phyloP scores from a whole-genome alignment of 2,329 filamentous ascomycete species.

The Penicillium brevicompactum region DNA sequence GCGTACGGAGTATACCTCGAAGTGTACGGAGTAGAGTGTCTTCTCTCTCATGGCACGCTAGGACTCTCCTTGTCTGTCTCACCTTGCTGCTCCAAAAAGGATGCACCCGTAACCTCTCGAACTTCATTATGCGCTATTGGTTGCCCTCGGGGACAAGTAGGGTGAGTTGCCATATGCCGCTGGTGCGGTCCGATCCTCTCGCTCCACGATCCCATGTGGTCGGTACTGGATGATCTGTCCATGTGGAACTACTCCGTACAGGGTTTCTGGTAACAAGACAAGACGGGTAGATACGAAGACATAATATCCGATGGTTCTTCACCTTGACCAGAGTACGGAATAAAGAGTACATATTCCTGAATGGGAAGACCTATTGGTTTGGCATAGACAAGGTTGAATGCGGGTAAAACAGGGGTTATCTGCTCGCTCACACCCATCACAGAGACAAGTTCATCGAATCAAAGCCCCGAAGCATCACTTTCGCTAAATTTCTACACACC shows the following conservation, averaged over 20 bases:
- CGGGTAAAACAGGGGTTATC: slow-evolving; percentile 2
- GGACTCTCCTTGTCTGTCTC: not conserved
- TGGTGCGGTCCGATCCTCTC: slow-evolving; percentile 3
- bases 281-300: not conserved
- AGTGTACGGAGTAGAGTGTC: not conserved
- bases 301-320: not conserved
- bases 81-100: not conserved
- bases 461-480: not conserved
- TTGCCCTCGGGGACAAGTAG: not conserved
- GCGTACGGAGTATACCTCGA: not conserved
- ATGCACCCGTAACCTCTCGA: not conserved
- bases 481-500: not conserved
- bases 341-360: not conserved
- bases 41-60: not conserved
- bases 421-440: not conserved
- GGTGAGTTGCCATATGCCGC: not conserved
- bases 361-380: not conserved
- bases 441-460: not conserved
- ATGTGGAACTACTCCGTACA: not conserved
- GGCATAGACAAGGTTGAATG: not conserved
- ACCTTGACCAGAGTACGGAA: not conserved
- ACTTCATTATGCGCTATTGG: not conserved
- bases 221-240: not conserved
- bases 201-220: slow-evolving; percentile 2
- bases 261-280: not conserved